phyloP scores from a whole-genome alignment of 306 rosid species.

The Lablab purpureus region DNA sequence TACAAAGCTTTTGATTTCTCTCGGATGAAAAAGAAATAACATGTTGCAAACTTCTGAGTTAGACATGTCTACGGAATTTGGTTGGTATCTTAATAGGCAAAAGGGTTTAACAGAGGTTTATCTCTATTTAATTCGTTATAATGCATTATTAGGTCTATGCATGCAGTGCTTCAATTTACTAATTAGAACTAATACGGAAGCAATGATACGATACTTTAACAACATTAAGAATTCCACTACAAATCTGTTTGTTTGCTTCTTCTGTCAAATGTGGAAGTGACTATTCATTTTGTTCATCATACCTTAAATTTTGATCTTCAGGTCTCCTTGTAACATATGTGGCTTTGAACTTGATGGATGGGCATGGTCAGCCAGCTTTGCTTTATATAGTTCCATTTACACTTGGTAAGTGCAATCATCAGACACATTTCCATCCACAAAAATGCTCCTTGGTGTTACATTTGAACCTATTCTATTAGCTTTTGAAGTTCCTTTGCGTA shows the following conservation, averaged over 20 bases:
- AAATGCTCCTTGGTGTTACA: background rate
- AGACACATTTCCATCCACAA: background rate
- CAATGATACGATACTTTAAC: background rate
- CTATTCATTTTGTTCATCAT: slow-evolving; percentile 4
- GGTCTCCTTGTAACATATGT: slow-evolving; percentile 94
- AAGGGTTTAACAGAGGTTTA: slow-evolving; percentile 11
- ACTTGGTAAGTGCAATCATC: slow-evolving; percentile 67
- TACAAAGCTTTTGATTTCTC: background rate
- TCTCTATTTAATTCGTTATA: background rate
- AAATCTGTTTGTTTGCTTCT: slow-evolving; percentile 22
- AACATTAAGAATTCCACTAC: background rate
- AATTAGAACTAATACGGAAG: background rate
- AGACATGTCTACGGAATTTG: background rate
- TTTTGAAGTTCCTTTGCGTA: background rate
- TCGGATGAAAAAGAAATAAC: background rate
- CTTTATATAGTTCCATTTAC: slow-evolving; percentile 97
- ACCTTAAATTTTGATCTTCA: slow-evolving; percentile 45
- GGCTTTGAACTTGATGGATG: slow-evolving; percentile 99
- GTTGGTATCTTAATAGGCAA: background rate
- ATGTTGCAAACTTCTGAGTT: background rate
- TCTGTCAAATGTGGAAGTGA: background rate
- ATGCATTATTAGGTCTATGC: background rate
- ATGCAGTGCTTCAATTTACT: background rate
- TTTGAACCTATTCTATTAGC: slow-evolving; percentile 14
- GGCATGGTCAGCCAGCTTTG: slow-evolving; percentile 98